Base-by-base conservation (phyloP, 306 rosid species). In the Astragalus membranaceus region DNA sequence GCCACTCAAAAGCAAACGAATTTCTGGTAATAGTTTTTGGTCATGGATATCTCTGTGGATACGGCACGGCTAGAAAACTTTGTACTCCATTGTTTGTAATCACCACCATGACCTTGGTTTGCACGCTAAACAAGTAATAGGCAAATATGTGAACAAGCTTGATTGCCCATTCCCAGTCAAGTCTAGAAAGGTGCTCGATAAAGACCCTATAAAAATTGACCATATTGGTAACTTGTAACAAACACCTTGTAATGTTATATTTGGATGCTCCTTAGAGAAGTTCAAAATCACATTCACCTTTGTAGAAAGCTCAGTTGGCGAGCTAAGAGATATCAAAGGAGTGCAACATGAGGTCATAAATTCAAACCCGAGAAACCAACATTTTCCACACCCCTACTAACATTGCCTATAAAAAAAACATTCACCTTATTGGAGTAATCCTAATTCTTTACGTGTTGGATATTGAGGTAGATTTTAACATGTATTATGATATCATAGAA, bases 71-170 rank as follows among this genome's bases (percentile, higher is more conserved):
- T 12, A 9, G 7, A 6, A 63, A 14, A 62, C 51, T 53, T 62
- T 69, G 23, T 20, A 20, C 23, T 20, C 23, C 23, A 20, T 20
- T 20, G 23, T 20, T 20, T 20, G 11, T 52, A 42, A 58, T 29
- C 16, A 42, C 35, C 41, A 5, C 30, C 30, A 12, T 33, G 68
- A 33, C 56, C 80, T 84, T 76, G 20, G 47, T 77, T 66, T 78
- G 81, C 89, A 84, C 78, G 92, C 69, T 42, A 75, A 65, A 52
- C 65, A 65, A 64, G 67, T 74, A 54, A 63, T 43, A 44, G 10
- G 47, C 4, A 32, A 78, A 75, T 17, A 2, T 41, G 72, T 75
- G 75, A 57, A 42, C 17, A 56, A 66, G 57, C 64, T 65, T 77
- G 77, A 58, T 82, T 62, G 72, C 65, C 64, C 63, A 50, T 74